phyloP scores from a whole-genome alignment of 768 basidiomycete genomes.

The Russula compacta region DNA sequence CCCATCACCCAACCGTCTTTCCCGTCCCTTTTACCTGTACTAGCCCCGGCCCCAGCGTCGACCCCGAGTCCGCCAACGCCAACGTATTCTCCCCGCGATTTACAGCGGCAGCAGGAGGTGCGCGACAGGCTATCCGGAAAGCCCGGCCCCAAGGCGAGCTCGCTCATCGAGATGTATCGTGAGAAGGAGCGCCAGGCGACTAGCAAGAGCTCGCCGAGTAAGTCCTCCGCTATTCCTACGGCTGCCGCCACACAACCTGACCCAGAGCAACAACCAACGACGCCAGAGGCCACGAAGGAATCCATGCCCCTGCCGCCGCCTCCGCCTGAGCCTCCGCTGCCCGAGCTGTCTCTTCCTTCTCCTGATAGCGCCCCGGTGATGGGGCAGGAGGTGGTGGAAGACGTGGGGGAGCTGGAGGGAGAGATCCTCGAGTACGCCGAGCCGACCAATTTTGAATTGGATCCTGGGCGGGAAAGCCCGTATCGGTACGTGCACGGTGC shows the following conservation, averaged over 20 bases:
- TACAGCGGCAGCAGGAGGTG: conserved; percentile 9
- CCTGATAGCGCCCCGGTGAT: not conserved
- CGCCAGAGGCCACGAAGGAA: not conserved
- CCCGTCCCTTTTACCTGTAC: not conserved
- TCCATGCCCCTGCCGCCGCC: conserved; percentile 10
- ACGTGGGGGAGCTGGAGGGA: conserved; percentile 17
- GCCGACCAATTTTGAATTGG: conserved; percentile 29
- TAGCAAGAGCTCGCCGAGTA: conserved; percentile 20
- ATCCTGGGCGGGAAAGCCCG: conserved; percentile 51
- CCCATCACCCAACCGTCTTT: not conserved
- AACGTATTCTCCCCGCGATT: not conserved
- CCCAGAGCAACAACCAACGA: not conserved
- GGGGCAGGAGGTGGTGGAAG: not conserved
- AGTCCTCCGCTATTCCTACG: conserved; percentile 12
- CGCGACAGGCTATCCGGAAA: conserved; percentile 15
- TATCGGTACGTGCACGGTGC: conserved; percentile 75
- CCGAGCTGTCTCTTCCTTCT: not conserved
- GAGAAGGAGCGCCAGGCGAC: conserved; percentile 46
- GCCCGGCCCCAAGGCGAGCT: conserved; percentile 50
- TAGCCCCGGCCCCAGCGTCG: not conserved
- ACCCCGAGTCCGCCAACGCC: not conserved
- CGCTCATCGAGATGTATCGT: conserved; percentile 80
- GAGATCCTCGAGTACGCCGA: conserved; percentile 25
- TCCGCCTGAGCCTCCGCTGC: conserved; percentile 19
- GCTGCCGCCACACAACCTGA: not conserved